Evolutionary conservation across 129 eudicot species (phyloP).

Genomic region (Kitagawia praeruptora): DNA sequence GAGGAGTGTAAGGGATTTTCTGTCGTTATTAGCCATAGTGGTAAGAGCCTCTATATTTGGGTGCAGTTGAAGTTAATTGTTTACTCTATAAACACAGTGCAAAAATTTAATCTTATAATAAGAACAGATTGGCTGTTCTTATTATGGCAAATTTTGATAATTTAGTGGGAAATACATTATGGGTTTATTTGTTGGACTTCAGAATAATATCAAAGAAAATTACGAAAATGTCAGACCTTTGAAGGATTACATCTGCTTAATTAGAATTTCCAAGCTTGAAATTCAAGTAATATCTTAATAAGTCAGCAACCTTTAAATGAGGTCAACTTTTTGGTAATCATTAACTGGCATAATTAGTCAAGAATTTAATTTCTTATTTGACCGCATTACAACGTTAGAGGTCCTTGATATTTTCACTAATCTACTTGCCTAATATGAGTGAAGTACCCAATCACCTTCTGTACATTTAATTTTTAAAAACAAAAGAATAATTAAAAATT

Average conservation of each 20-base stretch:
- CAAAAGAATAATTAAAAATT: neutral
- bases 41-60: slow-evolving; percentile 39
- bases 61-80: slow-evolving; percentile 9
- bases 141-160: neutral
- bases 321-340: neutral
- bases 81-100: neutral
- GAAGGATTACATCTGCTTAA: neutral
- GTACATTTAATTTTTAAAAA: neutral
- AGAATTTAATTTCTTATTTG: neutral
- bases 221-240: neutral
- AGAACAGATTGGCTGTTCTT: neutral
- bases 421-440: neutral
- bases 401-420: neutral
- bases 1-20: slow-evolving; percentile 67
- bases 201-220: neutral
- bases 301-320: neutral
- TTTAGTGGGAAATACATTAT: neutral
- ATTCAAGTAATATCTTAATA: neutral
- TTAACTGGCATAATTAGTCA: neutral
- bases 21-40: slow-evolving; percentile 77
- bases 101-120: neutral
- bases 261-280: neutral
- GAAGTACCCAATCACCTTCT: neutral
- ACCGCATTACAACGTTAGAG: neutral
- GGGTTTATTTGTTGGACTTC: neutral